phyloP scores from a whole-genome alignment of 1,284 basidiomycete species.

The Sphagnurus paluster region DNA sequence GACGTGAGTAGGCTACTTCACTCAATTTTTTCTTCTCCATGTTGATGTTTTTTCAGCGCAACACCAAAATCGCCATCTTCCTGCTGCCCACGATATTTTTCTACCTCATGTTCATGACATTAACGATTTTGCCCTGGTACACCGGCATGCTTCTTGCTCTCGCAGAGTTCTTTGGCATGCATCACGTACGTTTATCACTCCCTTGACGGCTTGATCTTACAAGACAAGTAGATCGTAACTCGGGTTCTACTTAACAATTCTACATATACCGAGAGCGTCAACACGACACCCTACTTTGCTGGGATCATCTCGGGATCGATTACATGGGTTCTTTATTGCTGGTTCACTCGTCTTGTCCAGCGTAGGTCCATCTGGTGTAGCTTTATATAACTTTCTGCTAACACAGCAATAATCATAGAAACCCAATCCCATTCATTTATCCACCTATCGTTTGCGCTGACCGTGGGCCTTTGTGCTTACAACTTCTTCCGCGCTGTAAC shows the following conservation, averaged over 20 bases:
- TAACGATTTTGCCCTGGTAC: constrained; percentile 87
- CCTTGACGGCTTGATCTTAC: constrained; percentile 16
- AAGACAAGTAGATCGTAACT: constrained; percentile 63
- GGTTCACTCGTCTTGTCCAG: constrained; percentile 74
- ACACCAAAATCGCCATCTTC: constrained; percentile 84
- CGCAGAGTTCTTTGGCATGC: constrained; percentile 89
- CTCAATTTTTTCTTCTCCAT: constrained; percentile 1
- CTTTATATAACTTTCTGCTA: no score
- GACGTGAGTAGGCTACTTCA: constrained; percentile 52
- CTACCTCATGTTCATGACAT: constrained; percentile 80
- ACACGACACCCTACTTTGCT: constrained; percentile 86
- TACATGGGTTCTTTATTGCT: constrained; percentile 85
- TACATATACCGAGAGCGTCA: constrained; percentile 76
- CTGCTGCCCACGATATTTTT: constrained; percentile 78
- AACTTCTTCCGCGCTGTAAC: constrained; percentile 90
- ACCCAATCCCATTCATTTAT: constrained; percentile 74
- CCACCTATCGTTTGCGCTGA: constrained; percentile 76
- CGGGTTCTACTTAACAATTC: constrained; percentile 79
- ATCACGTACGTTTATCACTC: constrained; percentile 66
- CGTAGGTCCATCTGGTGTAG: no score
- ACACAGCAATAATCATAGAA: constrained; percentile 45
- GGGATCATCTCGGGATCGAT: constrained; percentile 88
- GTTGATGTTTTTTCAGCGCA: constrained; percentile 52
- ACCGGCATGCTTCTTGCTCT: constrained; percentile 80
- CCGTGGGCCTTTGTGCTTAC: constrained; percentile 74